Percentiles rank a stretch among this genome's conserved stretches.
These are phyloP conservation scores for Penicillium nucicola DNA, from an alignment of 495 filamentous ascomycete species.

Conservation along the genomic window DNA sequence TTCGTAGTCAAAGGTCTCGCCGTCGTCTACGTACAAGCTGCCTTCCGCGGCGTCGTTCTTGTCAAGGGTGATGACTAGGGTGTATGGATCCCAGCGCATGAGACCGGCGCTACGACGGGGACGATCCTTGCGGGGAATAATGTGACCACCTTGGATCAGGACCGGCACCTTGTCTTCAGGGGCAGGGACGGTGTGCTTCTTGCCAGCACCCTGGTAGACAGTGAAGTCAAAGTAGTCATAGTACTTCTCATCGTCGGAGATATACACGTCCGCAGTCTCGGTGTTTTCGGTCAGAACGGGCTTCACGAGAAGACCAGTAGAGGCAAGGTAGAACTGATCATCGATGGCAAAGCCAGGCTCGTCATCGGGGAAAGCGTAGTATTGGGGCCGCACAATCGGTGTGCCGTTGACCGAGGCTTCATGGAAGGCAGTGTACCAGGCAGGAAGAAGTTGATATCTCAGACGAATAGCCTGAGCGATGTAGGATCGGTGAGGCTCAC, in stretches of 20 bases:
- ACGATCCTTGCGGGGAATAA: constrained; percentile 84
- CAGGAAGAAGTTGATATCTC: constrained; percentile 83
- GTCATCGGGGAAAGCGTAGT: constrained; percentile 84
- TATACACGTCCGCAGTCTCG: constrained; percentile 72
- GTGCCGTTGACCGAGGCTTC: constrained; percentile 77
- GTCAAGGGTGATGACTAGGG: constrained; percentile 74
- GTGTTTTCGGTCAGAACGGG: constrained; percentile 77
- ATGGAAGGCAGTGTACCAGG: constrained; percentile 97
- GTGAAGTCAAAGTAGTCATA: constrained; percentile 92
- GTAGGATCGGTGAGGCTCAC: constrained; percentile 80
- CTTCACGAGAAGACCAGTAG: constrained; percentile 82
- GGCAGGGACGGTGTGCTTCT: constrained; percentile 63
- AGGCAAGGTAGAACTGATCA: constrained; percentile 88
- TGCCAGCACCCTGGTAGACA: constrained; percentile 64
- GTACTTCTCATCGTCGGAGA: constrained; percentile 83
- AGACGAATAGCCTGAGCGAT: constrained; percentile 85
- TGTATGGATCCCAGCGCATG: constrained; percentile 94
- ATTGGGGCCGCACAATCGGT: constrained; percentile 87
- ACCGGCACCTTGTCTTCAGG: constrained; percentile 83
- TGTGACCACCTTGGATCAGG: constrained; percentile 87
- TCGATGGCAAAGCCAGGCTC: constrained; percentile 83
- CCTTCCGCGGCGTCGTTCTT: constrained; percentile 73
- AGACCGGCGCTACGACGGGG: constrained; percentile 80
- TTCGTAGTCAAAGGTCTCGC: constrained; percentile 86
- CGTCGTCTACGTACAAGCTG: constrained; percentile 87